Base-by-base conservation (phyloP, 164 flowering plant species). In the Echeveria elegans region DNA sequence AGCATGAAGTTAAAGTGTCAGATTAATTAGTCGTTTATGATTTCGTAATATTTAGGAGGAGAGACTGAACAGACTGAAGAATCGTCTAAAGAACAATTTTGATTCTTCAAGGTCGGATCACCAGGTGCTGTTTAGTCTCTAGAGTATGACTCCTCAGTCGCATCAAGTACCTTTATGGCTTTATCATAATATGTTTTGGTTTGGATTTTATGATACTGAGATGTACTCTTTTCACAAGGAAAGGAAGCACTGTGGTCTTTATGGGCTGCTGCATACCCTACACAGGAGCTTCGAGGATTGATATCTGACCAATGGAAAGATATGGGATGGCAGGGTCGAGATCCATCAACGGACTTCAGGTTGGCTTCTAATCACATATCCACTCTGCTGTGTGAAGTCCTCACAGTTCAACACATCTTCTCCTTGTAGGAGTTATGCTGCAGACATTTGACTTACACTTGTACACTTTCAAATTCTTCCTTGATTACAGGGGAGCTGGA, bases 321-420 rank as follows among this genome's bases (percentile, higher is more conserved):
- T 74, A 92, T 92, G 98, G 98, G 98, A 38, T 89, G 98, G 98
- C 98, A 92, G 71, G 98, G 98, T 65, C 84, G 74, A 74, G 96
- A 92, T 76, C 98, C 98, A 64, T 89, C 98, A 15, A 89, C 98
- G n/a, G 96, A 92, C 75, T 92, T 92, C 80, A 86, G 98, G 98
- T 56, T 53, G 29, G 14, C 89, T 71, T 29, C 36, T n/a, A n/a
- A n/a, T n/a, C n/a, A n/a, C n/a, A n/a, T n/a, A n/a, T n/a, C n/a
- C n/a, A n/a, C n/a, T n/a, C n/a, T n/a, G n/a, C n/a, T n/a, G n/a
- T n/a, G n/a, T n/a, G n/a, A n/a, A n/a, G n/a, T n/a, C n/a, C n/a
- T n/a, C n/a, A n/a, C n/a, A n/a, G n/a, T n/a, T n/a, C n/a, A n/a
- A n/a, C n/a, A n/a, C n/a, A n/a, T n/a, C n/a, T n/a, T n/a, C n/a